Conservation (phyloP, 148 eudicot genomes). For the Talinum fruticosum region DNA sequence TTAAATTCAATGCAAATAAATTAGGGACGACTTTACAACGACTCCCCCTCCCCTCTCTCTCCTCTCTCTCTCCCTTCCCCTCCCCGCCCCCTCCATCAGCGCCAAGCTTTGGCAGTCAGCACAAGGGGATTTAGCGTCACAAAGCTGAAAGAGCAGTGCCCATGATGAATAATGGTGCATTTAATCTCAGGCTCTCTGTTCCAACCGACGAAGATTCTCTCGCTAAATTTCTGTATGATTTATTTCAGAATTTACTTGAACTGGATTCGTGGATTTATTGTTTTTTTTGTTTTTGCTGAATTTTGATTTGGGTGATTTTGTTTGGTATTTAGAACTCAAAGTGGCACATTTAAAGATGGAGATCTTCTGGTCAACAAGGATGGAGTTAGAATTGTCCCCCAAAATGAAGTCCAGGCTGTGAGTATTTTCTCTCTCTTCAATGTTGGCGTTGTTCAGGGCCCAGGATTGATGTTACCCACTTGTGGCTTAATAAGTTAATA, state of each 20-base stretch:
- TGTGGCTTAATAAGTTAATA: too few relatives aligned
- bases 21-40: conserved; percentile 26
- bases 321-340: conserved; percentile 43
- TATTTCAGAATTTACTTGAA: not conserved
- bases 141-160: conserved; percentile 9
- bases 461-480: too few relatives aligned
- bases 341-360: conserved; percentile 89
- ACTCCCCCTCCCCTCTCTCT: conserved; percentile 13
- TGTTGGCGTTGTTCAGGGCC: not conserved
- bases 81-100: not conserved
- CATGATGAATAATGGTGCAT: conserved; percentile 46
- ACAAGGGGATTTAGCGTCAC: not conserved
- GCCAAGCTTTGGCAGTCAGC: not conserved
- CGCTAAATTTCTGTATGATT: conserved; percentile 59
- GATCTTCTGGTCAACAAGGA: conserved; percentile 78
- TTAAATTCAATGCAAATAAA: not conserved
- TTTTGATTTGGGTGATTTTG: not conserved
- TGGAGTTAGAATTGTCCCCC: conserved; percentile 80
- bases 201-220: conserved; percentile 73
- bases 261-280: not conserved
- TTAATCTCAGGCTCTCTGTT: conserved; percentile 58
- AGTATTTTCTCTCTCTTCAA: conserved; percentile 13
- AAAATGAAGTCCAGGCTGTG: conserved; percentile 51
- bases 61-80: not conserved
- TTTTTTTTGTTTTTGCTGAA: not conserved